Evolutionary conservation across 805 yeast species (phyloP).

Genomic region (Sugiyamaella smithiae): DNA sequence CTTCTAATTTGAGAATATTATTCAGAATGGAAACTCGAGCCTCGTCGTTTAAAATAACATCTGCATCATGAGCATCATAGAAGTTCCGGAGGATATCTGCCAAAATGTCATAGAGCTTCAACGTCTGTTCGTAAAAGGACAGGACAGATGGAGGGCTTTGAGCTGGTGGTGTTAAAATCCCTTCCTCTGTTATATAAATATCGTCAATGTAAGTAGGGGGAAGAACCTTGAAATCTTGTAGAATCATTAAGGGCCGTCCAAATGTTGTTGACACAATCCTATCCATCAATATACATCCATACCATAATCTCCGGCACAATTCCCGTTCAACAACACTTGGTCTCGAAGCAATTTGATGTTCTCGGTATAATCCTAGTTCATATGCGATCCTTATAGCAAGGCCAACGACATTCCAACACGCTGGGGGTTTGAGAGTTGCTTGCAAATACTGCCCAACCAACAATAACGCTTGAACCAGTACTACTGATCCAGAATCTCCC

Average conservation of each 20-base stretch:
- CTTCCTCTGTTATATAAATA: slow-evolving; percentile 21
- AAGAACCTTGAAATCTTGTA: slow-evolving; percentile 18
- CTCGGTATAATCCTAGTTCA: slow-evolving; percentile 38
- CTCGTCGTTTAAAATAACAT: neutral
- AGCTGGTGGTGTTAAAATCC: slow-evolving; percentile 12
- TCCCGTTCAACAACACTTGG: slow-evolving; percentile 24
- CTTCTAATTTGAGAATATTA: slow-evolving; percentile 11
- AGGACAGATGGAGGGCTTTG: slow-evolving; percentile 20
- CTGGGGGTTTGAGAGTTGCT: slow-evolving; percentile 29
- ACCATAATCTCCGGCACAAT: slow-evolving; percentile 31
- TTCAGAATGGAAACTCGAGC: slow-evolving; percentile 1
- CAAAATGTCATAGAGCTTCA: slow-evolving; percentile 24
- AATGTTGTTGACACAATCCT: slow-evolving; percentile 30
- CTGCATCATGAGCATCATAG: slow-evolving; percentile 15
- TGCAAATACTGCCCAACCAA: slow-evolving; percentile 30
- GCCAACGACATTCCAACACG: slow-evolving; percentile 47
- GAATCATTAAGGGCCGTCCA: slow-evolving; percentile 31
- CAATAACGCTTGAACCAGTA: slow-evolving; percentile 29
- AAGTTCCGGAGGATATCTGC: slow-evolving; percentile 23
- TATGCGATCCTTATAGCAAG: slow-evolving; percentile 45
- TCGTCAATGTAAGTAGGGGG: slow-evolving; percentile 27
- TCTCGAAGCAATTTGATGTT: slow-evolving; percentile 24
- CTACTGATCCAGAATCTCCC: slow-evolving; percentile 24
- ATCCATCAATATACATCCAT: slow-evolving; percentile 31
- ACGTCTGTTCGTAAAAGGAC: slow-evolving; percentile 25